These are phyloP conservation scores for Cenchrus americanus DNA, from an alignment of 176 grass and related monocot genomes.

Conservation along the genomic window DNA sequence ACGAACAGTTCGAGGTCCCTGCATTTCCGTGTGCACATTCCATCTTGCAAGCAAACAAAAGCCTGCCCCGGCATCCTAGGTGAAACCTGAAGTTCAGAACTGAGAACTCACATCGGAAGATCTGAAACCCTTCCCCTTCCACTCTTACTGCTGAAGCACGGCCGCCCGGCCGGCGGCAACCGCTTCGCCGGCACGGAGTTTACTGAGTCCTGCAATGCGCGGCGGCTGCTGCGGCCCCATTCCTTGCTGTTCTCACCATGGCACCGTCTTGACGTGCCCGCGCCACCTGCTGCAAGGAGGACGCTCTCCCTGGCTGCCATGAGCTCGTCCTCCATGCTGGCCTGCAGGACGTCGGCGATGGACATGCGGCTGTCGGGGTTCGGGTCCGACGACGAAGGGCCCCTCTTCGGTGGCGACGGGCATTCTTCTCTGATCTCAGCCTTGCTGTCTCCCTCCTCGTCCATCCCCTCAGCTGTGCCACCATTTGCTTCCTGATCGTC, in stretches of 20 bases:
- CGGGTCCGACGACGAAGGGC: conserved; percentile 20
- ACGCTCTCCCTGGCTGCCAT: conserved; percentile 64
- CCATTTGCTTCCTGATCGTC: conserved; percentile 18
- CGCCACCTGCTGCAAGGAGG: conserved; percentile 38
- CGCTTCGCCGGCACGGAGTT: conserved; percentile 56
- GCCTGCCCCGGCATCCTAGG: conserved; percentile 40
- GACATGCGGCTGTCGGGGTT: conserved; percentile 43
- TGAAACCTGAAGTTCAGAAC: conserved; percentile 25
- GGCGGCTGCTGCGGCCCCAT: conserved; percentile 16
- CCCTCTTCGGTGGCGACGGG: background rate
- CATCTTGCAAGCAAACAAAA: conserved; percentile 39
- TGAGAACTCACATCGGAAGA: conserved; percentile 52
- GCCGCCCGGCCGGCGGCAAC: conserved; percentile 55
- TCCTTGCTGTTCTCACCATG: conserved; percentile 51
- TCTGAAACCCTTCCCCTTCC: conserved; percentile 51
- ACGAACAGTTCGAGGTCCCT: conserved; percentile 27
- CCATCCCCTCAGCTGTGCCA: background rate
- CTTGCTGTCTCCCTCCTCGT: conserved; percentile 44
- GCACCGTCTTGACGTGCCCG: conserved; percentile 51
- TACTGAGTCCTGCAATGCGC: conserved; percentile 36
- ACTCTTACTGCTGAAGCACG: conserved; percentile 56
- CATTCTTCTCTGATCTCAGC: conserved; percentile 64
- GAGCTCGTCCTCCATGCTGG: conserved; percentile 75
- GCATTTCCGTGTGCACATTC: conserved; percentile 15
- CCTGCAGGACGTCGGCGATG: conserved; percentile 74